Evolutionary conservation across 1,139 yeast genomes (phyloP).

Genomic region (Pichia inconspicua): DNA sequence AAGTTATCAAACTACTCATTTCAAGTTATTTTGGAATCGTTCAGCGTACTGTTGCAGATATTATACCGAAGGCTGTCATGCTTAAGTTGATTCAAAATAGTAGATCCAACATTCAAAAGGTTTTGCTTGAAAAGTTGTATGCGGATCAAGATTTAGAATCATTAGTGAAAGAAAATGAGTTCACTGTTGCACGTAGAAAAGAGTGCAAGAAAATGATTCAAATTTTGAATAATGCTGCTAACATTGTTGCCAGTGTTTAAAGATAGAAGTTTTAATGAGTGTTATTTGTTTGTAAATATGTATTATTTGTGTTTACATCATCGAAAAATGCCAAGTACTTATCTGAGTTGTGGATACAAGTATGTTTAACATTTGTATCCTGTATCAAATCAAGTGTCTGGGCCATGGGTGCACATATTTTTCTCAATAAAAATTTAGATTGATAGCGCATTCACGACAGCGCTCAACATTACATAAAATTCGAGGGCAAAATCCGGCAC

Average conservation of each 20-base stretch:
- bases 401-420: too few relatives aligned
- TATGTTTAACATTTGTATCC: too few relatives aligned
- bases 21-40: constrained; percentile 87
- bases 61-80: constrained; percentile 94
- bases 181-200: constrained; percentile 88
- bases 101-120: constrained; percentile 84
- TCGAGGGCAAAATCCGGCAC: too few relatives aligned
- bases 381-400: too few relatives aligned
- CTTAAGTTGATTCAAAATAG: constrained; percentile 79
- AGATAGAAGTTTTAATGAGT: too few relatives aligned
- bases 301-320: too few relatives aligned
- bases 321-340: too few relatives aligned
- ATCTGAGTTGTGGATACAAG: too few relatives aligned
- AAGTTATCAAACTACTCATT: constrained; percentile 86
- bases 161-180: constrained; percentile 84
- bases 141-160: constrained; percentile 67
- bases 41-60: constrained; percentile 85
- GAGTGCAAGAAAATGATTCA: constrained; percentile 95
- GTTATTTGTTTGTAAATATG: not conserved
- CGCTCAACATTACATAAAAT: too few relatives aligned
- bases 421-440: too few relatives aligned
- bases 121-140: constrained; percentile 78
- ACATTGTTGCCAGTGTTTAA: constrained; percentile 80
- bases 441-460: too few relatives aligned
- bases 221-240: constrained; percentile 80